phyloP scores from a whole-genome alignment of 257 asterid genomes.

The Lantana camara region DNA sequence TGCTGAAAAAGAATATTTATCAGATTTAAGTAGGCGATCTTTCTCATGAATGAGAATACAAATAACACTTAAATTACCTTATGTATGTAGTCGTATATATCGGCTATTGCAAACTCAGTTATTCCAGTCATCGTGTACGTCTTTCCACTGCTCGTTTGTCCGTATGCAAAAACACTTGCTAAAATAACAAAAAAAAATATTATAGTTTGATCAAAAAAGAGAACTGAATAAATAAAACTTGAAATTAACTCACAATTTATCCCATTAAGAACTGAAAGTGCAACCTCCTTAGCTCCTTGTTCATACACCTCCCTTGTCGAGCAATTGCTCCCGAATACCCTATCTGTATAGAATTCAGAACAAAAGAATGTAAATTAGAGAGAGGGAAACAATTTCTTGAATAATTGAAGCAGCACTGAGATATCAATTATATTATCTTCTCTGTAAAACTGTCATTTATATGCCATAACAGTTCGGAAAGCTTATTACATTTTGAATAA shows the following conservation, averaged over 20 bases:
- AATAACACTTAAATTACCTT: slow-evolving; percentile 46
- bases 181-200: slow-evolving; percentile 27
- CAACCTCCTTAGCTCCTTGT: slow-evolving; percentile 86
- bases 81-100: slow-evolving; percentile 70
- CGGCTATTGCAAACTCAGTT: slow-evolving; percentile 85
- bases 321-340: slow-evolving; percentile 73
- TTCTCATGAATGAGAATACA: background rate
- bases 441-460: too few species aligned
- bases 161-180: slow-evolving; percentile 96
- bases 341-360: slow-evolving; percentile 46
- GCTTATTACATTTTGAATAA: too few species aligned
- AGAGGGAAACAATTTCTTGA: background rate
- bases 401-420: background rate
- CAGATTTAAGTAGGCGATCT: slow-evolving; percentile 11
- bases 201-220: background rate
- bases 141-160: slow-evolving; percentile 99
- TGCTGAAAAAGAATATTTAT: slow-evolving; percentile 54
- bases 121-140: slow-evolving; percentile 94
- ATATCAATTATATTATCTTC: too few species aligned
- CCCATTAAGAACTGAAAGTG: slow-evolving; percentile 84
- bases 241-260: slow-evolving; percentile 66
- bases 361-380: slow-evolving; percentile 18
- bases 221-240: slow-evolving; percentile 4
- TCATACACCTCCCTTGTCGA: slow-evolving; percentile 88
- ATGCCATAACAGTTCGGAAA: too few species aligned